Evolutionary conservation across 352 stramenopile species (phyloP), one percentile per base, ranked within the genome.

Genomic region (Globisporangium okanoganense): DNA sequence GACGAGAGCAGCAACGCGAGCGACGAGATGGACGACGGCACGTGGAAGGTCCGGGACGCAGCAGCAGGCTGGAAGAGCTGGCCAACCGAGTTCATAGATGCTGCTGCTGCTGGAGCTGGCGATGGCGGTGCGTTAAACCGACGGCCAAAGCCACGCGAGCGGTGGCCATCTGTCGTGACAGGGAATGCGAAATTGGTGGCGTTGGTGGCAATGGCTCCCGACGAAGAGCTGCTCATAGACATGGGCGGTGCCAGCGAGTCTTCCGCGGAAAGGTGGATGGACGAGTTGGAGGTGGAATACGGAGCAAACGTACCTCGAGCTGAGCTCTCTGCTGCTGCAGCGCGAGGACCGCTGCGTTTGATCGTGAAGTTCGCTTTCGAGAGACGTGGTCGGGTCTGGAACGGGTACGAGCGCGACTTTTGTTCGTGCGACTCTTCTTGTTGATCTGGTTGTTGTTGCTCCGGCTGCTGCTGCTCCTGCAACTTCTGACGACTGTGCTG

Each of bases 381-480:
- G 9, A 6, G 24, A 7, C n/a, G 48, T 10, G 27, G 27, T 25
- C 10, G 29, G 3, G 29, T 29, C 29, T 55, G 49, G 13, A 60
- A 60, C 20, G 38, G 20, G 22, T 6, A 9, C 7, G 14, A 29
- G 18, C 27, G 36, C 41, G 12, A 5, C 5, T 40, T 25, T 5
- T 41, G 54, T 9, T 9, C 7, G 2, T 43, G 10, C 0, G 31
- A 14, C 14, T 33, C 29, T 33, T 33, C 29, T 8, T 54, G 43
- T 16, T 24, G 20, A 4, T 38, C 24, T 27, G 8, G 16, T 18
- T 29, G 38, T 43, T 41, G 35, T 12, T 38, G 13, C 36, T 43
- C 36, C 10, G 25, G 40, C 18, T 47, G 51, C 36, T 48, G 38
- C 14, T 79, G 47, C 45, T 47, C 2, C 67, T 63, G 55, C 36